Base-by-base conservation (phyloP, 2,329 filamentous ascomycete genomes). In the Arthroderma sp. region DNA sequence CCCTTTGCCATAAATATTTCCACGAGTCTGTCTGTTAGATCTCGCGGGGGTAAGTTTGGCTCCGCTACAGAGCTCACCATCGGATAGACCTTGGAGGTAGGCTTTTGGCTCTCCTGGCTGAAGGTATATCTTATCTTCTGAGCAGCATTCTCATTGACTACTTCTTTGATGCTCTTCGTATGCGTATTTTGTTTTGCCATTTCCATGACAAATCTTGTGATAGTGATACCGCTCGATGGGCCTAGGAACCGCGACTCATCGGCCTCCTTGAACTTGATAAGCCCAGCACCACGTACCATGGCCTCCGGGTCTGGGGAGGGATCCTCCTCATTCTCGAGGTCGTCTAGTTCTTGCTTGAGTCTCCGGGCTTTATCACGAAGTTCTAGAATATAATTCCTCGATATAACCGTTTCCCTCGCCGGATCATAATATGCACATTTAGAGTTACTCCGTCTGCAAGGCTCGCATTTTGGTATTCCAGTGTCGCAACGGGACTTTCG, bases 401-500 rank as follows among this genome's bases (percentile, higher is more conserved):
- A 85, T 56, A 96, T 86, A 59, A 84, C 88, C 56, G 78, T 80
- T 50, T 84, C 83, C 62, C 88, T 91, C 42, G 83, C 74, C 29
- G 87, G 86, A 65, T 98, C 91, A 62, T 83, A 94, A 68, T 96
- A 98, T 60, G 95, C 89, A 74, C 91, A 98, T 49, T 80, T 76
- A 29, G 87, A 86, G 57, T 88, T 88, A 51, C 86, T 88, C 54
- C 89, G 78, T 66, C 95, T 87, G 68, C 91, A 98, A 22, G 89
- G 88, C 11, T 86, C 76, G 65, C 91, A 98, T 58, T 84, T 83
- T 36, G 91, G 91, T 22, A 98, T 76, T 9, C 84, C 85, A 3
- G 91, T 85, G 66, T 96, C 91, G 70, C 91, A 98, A 71, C 87
- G 76, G 33, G 89, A 96, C 72, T 98, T 98, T 57, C 89, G 81